These are phyloP conservation scores for Waitea zeae DNA, from an alignment of 1,284 basidiomycete genomes.

Conservation along the genomic window DNA sequence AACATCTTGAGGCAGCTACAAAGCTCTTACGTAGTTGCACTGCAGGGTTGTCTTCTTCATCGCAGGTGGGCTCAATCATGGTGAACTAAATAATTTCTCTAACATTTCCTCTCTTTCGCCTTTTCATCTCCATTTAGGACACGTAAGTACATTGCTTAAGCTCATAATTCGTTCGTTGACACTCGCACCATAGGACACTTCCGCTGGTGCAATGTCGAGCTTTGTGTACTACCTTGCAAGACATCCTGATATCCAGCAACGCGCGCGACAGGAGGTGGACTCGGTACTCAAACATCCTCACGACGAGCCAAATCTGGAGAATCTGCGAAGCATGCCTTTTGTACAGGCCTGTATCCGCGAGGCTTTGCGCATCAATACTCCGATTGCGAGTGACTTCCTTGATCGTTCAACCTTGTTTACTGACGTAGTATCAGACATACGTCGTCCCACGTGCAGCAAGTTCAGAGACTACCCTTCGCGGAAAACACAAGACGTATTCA, in stretches of 20 bases:
- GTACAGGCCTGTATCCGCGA: constrained; percentile 17
- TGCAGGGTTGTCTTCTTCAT: neutral
- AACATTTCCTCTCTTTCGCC: too few relatives aligned
- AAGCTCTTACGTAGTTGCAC: too few relatives aligned
- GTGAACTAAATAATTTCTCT: too few relatives aligned
- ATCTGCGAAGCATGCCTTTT: constrained; percentile 11
- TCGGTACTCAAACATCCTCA: constrained; percentile 7
- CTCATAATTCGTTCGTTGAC: too few relatives aligned
- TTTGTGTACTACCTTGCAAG: constrained; percentile 15
- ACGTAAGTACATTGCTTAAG: too few relatives aligned
- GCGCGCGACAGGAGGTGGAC: constrained; percentile 13
- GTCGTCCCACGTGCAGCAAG: constrained; percentile 7
- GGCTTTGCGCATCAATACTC: constrained; percentile 16
- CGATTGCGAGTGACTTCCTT: constrained; percentile 13
- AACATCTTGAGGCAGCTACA: neutral
- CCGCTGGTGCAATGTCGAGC: constrained; percentile 15
- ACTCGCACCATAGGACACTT: constrained; percentile 18
- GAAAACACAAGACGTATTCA: constrained; percentile 7
- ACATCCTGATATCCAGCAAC: constrained; percentile 13
- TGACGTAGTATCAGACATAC: constrained; percentile 7
- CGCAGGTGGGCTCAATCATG: too few relatives aligned
- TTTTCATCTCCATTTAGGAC: too few relatives aligned
- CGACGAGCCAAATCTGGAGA: constrained; percentile 12
- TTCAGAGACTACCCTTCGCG: constrained; percentile 13
- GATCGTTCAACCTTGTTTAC: constrained; percentile 11